phyloP scores from a whole-genome alignment of 352 stramenopile species.

The Phytophthora europaea region DNA sequence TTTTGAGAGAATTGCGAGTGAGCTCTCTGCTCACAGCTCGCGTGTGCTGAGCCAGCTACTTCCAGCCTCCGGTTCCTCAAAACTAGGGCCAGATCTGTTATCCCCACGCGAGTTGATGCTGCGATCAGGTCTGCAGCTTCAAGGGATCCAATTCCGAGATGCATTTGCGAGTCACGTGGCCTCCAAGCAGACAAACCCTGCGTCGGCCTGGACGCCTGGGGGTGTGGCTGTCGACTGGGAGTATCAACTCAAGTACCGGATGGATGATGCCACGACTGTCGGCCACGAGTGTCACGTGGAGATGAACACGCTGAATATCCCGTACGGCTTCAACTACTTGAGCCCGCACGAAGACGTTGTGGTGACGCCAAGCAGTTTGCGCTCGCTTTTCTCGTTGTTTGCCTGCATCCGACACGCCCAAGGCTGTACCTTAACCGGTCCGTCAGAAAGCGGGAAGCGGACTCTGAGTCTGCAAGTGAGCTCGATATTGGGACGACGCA shows the following conservation, averaged over 20 bases:
- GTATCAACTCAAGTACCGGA: conserved; percentile 68
- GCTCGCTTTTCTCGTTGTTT: conserved; percentile 65
- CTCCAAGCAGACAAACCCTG: conserved; percentile 6
- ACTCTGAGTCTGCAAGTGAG: conserved; percentile 56
- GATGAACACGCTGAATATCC: conserved; percentile 54
- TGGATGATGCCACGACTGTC: conserved; percentile 68
- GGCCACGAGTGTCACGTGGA: conserved; percentile 74
- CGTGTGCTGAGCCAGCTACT: conserved; percentile 10
- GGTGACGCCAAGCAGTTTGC: conserved; percentile 56
- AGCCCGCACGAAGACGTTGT: conserved; percentile 40
- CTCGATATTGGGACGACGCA: conserved; percentile 51
- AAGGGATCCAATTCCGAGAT: conserved; percentile 71
- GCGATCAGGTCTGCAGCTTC: conserved; percentile 44
- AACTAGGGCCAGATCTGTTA: background rate
- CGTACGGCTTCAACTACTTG: conserved; percentile 78
- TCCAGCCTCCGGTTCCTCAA: background rate
- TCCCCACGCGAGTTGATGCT: conserved; percentile 30
- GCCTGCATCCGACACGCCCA: conserved; percentile 51
- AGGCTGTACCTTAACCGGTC: conserved; percentile 38
- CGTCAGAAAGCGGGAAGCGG: conserved; percentile 42
- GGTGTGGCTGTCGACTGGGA: conserved; percentile 50
- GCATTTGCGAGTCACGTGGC: conserved; percentile 37
- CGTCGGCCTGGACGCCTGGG: background rate
- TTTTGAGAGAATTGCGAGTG: conserved; percentile 8
- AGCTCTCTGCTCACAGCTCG: conserved; percentile 17